phyloP scores from a whole-genome alignment of 2,329 filamentous ascomycete species.

The Talaromyces sp. region DNA sequence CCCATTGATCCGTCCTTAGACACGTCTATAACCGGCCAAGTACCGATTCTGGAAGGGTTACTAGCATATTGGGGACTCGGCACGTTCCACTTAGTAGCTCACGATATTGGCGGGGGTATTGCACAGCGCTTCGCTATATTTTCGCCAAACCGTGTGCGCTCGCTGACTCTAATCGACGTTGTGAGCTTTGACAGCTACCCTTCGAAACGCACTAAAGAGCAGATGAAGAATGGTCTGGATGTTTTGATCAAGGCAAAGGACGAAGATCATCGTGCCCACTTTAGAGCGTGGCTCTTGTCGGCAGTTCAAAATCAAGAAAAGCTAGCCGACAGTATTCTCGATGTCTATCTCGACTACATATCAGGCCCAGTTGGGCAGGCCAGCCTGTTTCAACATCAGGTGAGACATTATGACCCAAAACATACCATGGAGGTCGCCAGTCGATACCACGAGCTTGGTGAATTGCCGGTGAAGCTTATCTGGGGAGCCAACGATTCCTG shows the following conservation, averaged over 20 bases:
- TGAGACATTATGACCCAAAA: slow-evolving; percentile 29
- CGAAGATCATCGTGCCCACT: slow-evolving; percentile 20
- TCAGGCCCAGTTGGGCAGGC: slow-evolving; percentile 27
- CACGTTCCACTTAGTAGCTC: slow-evolving; percentile 21
- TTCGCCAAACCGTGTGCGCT: slow-evolving; percentile 17
- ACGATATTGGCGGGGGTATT: slow-evolving; percentile 30
- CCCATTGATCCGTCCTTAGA: slow-evolving; percentile 24
- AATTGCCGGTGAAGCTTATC: slow-evolving; percentile 23
- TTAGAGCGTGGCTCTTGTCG: slow-evolving; percentile 15
- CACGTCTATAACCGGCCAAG: slow-evolving; percentile 30
- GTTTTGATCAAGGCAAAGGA: slow-evolving; percentile 18
- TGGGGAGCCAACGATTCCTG: slow-evolving; percentile 29
- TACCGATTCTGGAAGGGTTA: slow-evolving; percentile 23
- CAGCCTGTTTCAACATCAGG: slow-evolving; percentile 30
- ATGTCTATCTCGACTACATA: slow-evolving; percentile 26
- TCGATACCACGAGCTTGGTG: slow-evolving; percentile 18
- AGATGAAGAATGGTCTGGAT: slow-evolving; percentile 26
- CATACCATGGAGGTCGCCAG: slow-evolving; percentile 27
- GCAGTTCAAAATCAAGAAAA: slow-evolving; percentile 10
- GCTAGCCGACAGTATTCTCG: slow-evolving; percentile 18
- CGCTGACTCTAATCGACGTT: slow-evolving; percentile 25
- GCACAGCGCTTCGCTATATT: slow-evolving; percentile 25
- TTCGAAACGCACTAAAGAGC: slow-evolving; percentile 25
- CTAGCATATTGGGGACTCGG: slow-evolving; percentile 23
- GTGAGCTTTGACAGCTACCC: slow-evolving; percentile 33